Evolutionary conservation across 2,329 filamentous ascomycete genomes (phyloP), one percentile per base, ranked within the genome.

Genomic region (Neopestalotiopsis rosae): DNA sequence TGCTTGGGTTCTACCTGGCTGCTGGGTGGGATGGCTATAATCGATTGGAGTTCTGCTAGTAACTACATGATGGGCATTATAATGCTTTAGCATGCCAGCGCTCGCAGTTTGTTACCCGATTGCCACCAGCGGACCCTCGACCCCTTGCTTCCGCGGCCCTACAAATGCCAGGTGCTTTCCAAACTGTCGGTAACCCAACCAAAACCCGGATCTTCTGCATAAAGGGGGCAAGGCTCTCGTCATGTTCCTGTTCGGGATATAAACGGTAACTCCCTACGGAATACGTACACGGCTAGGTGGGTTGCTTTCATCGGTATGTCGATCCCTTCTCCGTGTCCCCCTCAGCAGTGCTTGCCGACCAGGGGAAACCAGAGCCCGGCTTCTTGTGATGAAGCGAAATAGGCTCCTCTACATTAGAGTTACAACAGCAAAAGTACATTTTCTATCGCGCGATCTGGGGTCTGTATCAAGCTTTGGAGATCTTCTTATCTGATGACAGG

Each of bases 151-250:
- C 45, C 45, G 45, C 59, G 34, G 32, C 59, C 17, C 32, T 20
- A 62, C n/a, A 62, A 9, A 34, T 38, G 28, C 17, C 45, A 40
- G n/a, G 34, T 62, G 14, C 59, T 40, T 62, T 30, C 59, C 59
- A 40, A 62, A 32, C 59, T 42, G 30, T 62, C 59, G 59, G 59
- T 62, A 62, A 62, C 20, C 57, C 59, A 62, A 62, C 32, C 30
- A 62, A 30, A 34, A 34, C 30, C 59, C 32, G 32, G 59, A 20
- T n/a, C n/a, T 62, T 13, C 12, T 20, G 7, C 12, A n/a, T 17
- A n/a, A 17, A 34, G 30, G 28, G 6, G 59, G 32, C 34, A 38
- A 38, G 34, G 34, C 34, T 14, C 30, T 62, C 32, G 30, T 62
- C 32, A 38, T 34, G 45, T 52, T 17, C 45, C n/a, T 52, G 14